Base-by-base conservation (phyloP, 495 filamentous ascomycete species). In the Hypoxylon perforatum region DNA sequence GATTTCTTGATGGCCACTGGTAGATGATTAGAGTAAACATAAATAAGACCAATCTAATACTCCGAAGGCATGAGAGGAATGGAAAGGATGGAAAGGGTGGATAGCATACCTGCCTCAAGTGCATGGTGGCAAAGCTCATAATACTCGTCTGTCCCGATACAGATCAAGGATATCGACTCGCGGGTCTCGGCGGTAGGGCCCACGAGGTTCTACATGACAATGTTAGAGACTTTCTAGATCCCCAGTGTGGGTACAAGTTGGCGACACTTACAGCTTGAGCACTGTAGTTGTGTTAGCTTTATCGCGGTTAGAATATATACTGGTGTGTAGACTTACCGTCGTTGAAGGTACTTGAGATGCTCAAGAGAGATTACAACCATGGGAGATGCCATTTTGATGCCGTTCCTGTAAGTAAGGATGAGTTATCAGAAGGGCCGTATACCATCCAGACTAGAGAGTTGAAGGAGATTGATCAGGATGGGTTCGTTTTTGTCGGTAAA, bases 1-100 rank as follows among this genome's bases (percentile, higher is more conserved):
- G 87, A 87, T 4, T 80, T 81, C 53, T 81, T 85, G 33, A 93
- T 79, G 53, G 86, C 87, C 56, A 80, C 89, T 92, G 63, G 25
- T 22, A 28, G 28, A 19, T 15, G 42, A 54, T 72, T 38, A 60
- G 57, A 47, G 38, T 18, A 55, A 17, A 22, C n/a, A n/a, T 44
- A 11, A 25, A 39, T 6, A 10, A 10, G 12, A 18, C n/a, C 7
- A 28, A 28, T 3, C 7, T 3, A 28, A 7, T 28, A 28, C 25
- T 7, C 25, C n/a, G n/a, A n/a, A n/a, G n/a, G n/a, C n/a, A n/a
- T n/a, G n/a, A n/a, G n/a, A n/a, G n/a, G n/a, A n/a, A n/a, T n/a
- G n/a, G n/a, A n/a, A n/a, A n/a, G n/a, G n/a, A n/a, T n/a, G n/a
- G n/a, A n/a, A n/a, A n/a, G n/a, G n/a, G n/a, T n/a, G n/a, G n/a